Evolutionary conservation across 2,329 filamentous ascomycete genomes (phyloP).

Genomic region (Hypoxylon sp.): DNA sequence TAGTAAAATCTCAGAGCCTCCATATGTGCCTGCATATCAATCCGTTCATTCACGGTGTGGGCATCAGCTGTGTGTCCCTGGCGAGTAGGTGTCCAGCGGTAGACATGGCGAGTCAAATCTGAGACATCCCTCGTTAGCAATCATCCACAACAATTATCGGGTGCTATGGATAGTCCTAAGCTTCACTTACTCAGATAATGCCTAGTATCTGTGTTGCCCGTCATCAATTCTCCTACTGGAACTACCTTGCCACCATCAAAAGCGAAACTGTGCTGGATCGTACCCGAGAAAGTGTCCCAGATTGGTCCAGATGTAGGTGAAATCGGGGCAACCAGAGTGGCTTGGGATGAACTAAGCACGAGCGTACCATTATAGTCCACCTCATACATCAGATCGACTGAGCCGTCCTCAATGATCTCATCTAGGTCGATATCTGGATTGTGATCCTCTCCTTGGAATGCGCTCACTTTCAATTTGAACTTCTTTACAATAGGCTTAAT

Average conservation of each 20-base stretch:
- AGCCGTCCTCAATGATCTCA: conserved; percentile 39
- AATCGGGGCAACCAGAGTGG: conserved; percentile 54
- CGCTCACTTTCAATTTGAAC: conserved; percentile 62
- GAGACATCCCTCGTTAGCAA: conserved; percentile 18
- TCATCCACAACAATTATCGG: background rate
- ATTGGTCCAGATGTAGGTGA: conserved; percentile 53
- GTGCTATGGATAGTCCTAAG: background rate
- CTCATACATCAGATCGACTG: conserved; percentile 52
- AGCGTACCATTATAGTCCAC: conserved; percentile 59
- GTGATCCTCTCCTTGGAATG: conserved; percentile 59
- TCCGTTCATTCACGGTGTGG: conserved; percentile 57
- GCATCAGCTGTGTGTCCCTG: conserved; percentile 51
- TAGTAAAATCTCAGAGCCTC: conserved; percentile 57
- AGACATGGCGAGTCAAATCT: conserved; percentile 56
- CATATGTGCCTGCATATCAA: conserved; percentile 57
- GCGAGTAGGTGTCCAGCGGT: conserved; percentile 56
- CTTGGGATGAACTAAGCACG: conserved; percentile 52
- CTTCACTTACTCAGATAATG: conserved; percentile 53
- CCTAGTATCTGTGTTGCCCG: conserved; percentile 56
- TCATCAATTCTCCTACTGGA: conserved; percentile 55
- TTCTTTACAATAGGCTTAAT: conserved; percentile 61
- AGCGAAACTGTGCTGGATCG: conserved; percentile 54
- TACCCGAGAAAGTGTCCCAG: conserved; percentile 54
- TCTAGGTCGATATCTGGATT: conserved; percentile 45
- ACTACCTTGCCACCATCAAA: conserved; percentile 54